These are phyloP conservation scores for Tulasnella sp. DNA, from an alignment of 768 basidiomycete species.

Conservation along the genomic window DNA sequence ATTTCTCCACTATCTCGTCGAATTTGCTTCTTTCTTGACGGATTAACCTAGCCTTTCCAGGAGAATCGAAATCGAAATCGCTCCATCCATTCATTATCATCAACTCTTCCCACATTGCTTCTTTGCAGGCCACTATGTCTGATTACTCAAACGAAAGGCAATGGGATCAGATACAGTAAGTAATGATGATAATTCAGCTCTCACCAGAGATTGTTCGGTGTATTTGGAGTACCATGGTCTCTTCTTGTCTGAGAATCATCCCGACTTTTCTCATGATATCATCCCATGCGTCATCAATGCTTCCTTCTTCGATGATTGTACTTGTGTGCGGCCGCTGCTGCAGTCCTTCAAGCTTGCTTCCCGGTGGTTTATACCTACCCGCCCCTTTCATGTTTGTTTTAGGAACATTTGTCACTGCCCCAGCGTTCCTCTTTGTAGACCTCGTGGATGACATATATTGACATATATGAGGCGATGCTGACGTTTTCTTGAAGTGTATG, in stretches of 20 bases:
- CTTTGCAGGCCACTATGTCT: slow-evolving; percentile 10
- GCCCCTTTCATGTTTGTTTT: not conserved
- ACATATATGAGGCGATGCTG: not conserved
- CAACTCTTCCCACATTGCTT: slow-evolving; percentile 17
- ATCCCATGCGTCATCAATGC: too few species aligned
- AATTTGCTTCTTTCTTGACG: not conserved
- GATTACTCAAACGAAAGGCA: too few species aligned
- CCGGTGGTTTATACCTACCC: not conserved
- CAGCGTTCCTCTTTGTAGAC: not conserved
- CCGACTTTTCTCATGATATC: too few species aligned
- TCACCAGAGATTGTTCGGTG: not conserved
- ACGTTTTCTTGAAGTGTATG: not conserved
- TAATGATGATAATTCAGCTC: too few species aligned
- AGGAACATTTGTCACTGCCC: not conserved
- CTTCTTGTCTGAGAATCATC: too few species aligned
- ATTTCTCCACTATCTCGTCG: not conserved
- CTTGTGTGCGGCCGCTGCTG: too few species aligned
- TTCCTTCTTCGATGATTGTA: too few species aligned
- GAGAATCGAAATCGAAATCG: not conserved
- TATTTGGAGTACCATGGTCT: too few species aligned
- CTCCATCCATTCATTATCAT: not conserved
- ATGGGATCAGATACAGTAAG: too few species aligned
- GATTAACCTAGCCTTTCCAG: not conserved
- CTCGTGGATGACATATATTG: not conserved
- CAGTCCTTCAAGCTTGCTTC: too few species aligned